Percentiles rank a stretch among this genome's conserved stretches.
Evolutionary conservation across 345 rosid species (phyloP).

Genomic region (Conringia planisiliqua): DNA sequence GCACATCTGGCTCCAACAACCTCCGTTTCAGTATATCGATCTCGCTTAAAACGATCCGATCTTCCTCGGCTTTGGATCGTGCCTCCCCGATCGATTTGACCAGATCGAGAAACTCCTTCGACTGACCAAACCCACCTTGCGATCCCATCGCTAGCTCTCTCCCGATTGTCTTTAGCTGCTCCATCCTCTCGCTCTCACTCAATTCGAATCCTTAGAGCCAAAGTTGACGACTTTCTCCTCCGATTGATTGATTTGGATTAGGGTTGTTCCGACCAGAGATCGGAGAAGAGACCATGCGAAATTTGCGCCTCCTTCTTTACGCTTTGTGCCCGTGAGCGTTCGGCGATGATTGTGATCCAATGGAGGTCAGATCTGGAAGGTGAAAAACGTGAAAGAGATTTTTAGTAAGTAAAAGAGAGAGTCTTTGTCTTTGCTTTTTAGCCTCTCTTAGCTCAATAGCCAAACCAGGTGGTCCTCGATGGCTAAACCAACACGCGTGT

Average conservation of each 20-base stretch:
- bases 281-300: slow-evolving; percentile 15
- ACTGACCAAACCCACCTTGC: slow-evolving; percentile 92
- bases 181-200: slow-evolving; percentile 43
- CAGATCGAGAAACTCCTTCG: slow-evolving; percentile 94
- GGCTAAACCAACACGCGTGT: background rate
- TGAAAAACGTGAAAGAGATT: slow-evolving; percentile 22
- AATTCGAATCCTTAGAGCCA: background rate
- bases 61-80: slow-evolving; percentile 98
- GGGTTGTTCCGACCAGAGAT: slow-evolving; percentile 5
- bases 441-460: background rate
- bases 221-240: background rate
- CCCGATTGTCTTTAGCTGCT: slow-evolving; percentile 93
- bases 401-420: slow-evolving; percentile 14
- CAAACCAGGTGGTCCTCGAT: slow-evolving; percentile 21
- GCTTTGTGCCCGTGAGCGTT: background rate
- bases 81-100: slow-evolving; percentile 98
- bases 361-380: slow-evolving; percentile 31
- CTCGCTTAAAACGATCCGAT: slow-evolving; percentile 88
- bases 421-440: background rate
- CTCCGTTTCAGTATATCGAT: slow-evolving; percentile 89
- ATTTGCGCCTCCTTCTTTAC: background rate
- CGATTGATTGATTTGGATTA: background rate
- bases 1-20: slow-evolving; percentile 78
- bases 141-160: slow-evolving; percentile 99
- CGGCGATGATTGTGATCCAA: background rate